Evolutionary conservation across 345 rosid species (phyloP), one percentile per base, ranked within the genome.

Genomic region (Passiflora organensis): DNA sequence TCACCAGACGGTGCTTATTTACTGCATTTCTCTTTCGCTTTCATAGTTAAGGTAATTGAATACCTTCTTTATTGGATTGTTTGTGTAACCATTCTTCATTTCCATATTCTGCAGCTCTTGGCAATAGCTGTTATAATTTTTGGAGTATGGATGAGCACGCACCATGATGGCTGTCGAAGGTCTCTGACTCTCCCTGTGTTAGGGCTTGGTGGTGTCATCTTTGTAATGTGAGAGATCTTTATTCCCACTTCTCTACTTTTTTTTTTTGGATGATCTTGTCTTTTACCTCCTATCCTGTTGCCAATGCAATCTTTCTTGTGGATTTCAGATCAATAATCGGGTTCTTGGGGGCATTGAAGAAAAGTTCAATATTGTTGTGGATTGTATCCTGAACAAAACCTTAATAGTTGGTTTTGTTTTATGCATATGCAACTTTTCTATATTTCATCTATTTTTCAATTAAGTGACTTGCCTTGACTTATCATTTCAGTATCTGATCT

Each of bases 81-180:
- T n/a, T n/a, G n/a, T n/a, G n/a, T n/a, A n/a, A n/a, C n/a, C n/a
- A n/a, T 28, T 28, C 34, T 28, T 28, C 34, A 28, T 28, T 28
- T 28, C 34, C 12, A 41, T 10, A 50, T 68, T 51, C 68, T 55
- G 51, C 77, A 91, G 98, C 79, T 91, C 48, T 63, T 88, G 73
- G 87, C 95, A 32, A 69, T 82, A 58, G 80, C 78, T 66, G 78
- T 91, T 34, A 64, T 85, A 43, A 74, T 83, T 41, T 87, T 82
- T 62, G 98, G 96, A 53, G 90, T 87, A 53, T 91, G 96, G 98
- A 83, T 91, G 95, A 85, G 95, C 80, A 78, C 90, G 59, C 95
- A 85, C 61, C 77, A 84, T 43, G 98, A 91, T 69, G 77, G 77
- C 54, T 91, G 98, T 62, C 60, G 89, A 64, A 85, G 79, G 64